Evolutionary conservation across 441 rosid genomes (phyloP).

Genomic region (Lepidium campestre): DNA sequence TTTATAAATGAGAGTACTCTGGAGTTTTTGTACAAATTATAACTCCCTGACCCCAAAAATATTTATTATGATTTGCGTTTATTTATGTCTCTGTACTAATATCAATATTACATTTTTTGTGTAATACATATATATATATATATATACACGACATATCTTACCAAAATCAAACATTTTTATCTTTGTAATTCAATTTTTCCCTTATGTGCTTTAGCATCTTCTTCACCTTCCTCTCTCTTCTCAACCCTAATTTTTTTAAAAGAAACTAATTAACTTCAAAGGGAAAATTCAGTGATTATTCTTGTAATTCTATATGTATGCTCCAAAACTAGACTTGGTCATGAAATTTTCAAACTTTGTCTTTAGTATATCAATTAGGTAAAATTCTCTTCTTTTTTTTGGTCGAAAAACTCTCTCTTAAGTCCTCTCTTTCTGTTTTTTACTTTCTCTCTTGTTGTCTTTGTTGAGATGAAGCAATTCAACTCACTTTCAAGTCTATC

Average conservation of each 20-base stretch:
- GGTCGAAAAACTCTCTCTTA: background rate
- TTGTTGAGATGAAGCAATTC: background rate
- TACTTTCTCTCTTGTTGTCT: background rate
- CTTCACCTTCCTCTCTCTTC: background rate
- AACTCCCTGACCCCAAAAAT: background rate
- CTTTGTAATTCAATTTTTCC: background rate
- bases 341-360: background rate
- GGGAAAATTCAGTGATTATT: background rate
- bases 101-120: background rate
- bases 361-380: background rate
- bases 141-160: background rate
- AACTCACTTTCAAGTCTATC: constrained; percentile 1
- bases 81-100: background rate
- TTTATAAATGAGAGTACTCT: background rate
- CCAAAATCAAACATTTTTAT: background rate
- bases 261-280: background rate
- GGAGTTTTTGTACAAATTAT: background rate
- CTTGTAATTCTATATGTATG: background rate
- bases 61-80: background rate
- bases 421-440: background rate
- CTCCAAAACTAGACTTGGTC: background rate
- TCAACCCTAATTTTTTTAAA: constrained; percentile 2
- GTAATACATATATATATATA: background rate
- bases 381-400: background rate
- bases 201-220: background rate